These are phyloP conservation scores for Teratosphaeriaceae sp. DNA, from an alignment of 2,329 filamentous ascomycete species.

Conservation along the genomic window DNA sequence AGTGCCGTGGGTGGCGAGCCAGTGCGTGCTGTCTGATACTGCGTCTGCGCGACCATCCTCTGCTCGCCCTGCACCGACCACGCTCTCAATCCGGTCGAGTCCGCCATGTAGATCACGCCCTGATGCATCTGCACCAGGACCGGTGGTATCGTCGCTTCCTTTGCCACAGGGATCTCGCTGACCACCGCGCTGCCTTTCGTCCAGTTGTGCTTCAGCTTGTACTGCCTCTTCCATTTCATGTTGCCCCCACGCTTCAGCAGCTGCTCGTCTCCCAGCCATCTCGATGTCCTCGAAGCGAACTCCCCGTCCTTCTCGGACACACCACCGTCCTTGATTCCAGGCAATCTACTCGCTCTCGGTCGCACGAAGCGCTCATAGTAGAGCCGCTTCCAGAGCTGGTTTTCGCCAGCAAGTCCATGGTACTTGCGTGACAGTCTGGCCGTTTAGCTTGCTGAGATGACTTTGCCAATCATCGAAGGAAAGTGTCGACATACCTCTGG, in stretches of 20 bases:
- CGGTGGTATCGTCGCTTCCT: slow-evolving; percentile 47
- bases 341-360: slow-evolving; percentile 69
- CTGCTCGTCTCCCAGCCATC: slow-evolving; percentile 56
- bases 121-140: slow-evolving; percentile 71
- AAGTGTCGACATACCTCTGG: slow-evolving; percentile 43
- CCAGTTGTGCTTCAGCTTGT: slow-evolving; percentile 89
- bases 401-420: slow-evolving; percentile 65
- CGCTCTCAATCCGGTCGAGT: slow-evolving; percentile 65
- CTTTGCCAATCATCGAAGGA: not conserved
- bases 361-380: slow-evolving; percentile 86
- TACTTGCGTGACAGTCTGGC: slow-evolving; percentile 69
- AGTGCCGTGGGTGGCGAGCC: slow-evolving; percentile 52
- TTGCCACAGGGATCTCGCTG: slow-evolving; percentile 63
- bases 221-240: slow-evolving; percentile 82
- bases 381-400: slow-evolving; percentile 82
- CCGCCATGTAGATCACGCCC: slow-evolving; percentile 71
- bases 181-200: slow-evolving; percentile 72
- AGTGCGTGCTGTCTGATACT: slow-evolving; percentile 13
- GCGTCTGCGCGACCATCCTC: slow-evolving; percentile 50
- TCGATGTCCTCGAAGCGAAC: slow-evolving; percentile 48
- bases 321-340: slow-evolving; percentile 50
- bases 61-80: slow-evolving; percentile 63
- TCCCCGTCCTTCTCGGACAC: slow-evolving; percentile 31
- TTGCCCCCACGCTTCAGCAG: slow-evolving; percentile 44
- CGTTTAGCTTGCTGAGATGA: slow-evolving; percentile 32